These are phyloP conservation scores for Wickerhamiella sergipiensis DNA, from an alignment of 805 yeast species.

Conservation along the genomic window DNA sequence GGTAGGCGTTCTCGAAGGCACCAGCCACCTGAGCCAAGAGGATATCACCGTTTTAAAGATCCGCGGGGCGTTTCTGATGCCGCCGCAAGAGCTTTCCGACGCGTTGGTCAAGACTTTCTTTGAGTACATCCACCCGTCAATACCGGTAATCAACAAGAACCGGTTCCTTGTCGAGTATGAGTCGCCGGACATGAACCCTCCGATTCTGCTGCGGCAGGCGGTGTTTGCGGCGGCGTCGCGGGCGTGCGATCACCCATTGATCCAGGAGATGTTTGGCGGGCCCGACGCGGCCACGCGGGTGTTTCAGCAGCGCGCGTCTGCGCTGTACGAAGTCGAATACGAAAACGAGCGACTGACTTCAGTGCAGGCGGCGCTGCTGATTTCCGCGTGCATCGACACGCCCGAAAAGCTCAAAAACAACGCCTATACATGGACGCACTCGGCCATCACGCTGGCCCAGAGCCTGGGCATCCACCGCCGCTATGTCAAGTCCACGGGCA, in stretches of 20 bases:
- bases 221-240: slow-evolving; percentile 58
- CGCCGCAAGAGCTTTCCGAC: slow-evolving; percentile 42
- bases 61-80: slow-evolving; percentile 60
- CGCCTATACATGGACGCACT: slow-evolving; percentile 55
- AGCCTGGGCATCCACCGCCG: slow-evolving; percentile 59
- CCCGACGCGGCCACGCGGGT: slow-evolving; percentile 42
- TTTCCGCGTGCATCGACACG: slow-evolving; percentile 63
- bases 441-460: slow-evolving; percentile 58
- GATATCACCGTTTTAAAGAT: slow-evolving; percentile 51
- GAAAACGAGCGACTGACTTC: slow-evolving; percentile 51
- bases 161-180: slow-evolving; percentile 46
- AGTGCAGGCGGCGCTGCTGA: slow-evolving; percentile 46
- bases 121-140: slow-evolving; percentile 47
- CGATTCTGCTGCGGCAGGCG: slow-evolving; percentile 56
- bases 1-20: neutral
- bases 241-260: slow-evolving; percentile 36
- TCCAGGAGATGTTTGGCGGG: slow-evolving; percentile 12
- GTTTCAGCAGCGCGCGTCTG: slow-evolving; percentile 59
- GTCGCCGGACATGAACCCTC: slow-evolving; percentile 47
- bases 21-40: slow-evolving; percentile 21
- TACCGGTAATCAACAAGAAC: slow-evolving; percentile 53
- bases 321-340: slow-evolving; percentile 53
- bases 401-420: slow-evolving; percentile 56
- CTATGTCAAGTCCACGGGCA: slow-evolving; percentile 20
- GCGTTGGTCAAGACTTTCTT: slow-evolving; percentile 52